Conservation (phyloP, 495 filamentous ascomycete species). For the Talaromyces trachyspermus region DNA sequence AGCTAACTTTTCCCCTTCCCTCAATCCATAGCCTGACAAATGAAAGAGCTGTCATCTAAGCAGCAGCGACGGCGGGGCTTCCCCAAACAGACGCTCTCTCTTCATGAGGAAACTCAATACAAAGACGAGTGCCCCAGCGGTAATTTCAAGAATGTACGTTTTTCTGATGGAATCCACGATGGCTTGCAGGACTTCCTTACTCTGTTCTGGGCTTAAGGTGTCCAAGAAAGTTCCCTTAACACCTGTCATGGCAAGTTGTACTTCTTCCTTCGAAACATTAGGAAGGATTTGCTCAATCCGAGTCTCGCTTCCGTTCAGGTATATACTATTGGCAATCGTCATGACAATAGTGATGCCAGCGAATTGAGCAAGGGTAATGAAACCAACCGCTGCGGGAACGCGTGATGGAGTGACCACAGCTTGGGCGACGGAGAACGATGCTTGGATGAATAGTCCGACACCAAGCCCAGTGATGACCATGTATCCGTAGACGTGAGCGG, state of each 20-base stretch:
- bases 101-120: constrained; percentile 46
- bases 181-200: constrained; percentile 35
- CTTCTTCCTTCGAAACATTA: not conserved
- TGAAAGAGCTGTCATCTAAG: too few relatives aligned
- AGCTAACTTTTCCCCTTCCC: too few relatives aligned
- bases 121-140: constrained; percentile 37
- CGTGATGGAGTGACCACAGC: constrained; percentile 25
- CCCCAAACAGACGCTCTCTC: constrained; percentile 1
- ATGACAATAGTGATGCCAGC: constrained; percentile 40
- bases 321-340: constrained; percentile 45
- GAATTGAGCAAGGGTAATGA: constrained; percentile 44
- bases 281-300: not conserved
- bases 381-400: constrained; percentile 29
- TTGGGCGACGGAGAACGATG: constrained; percentile 42
- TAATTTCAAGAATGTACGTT: constrained; percentile 43
- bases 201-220: constrained; percentile 4
- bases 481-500: constrained; percentile 44
- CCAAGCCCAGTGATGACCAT: constrained; percentile 42
- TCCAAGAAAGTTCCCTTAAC: not conserved
- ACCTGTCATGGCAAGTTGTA: too few relatives aligned
- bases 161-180: constrained; percentile 45
- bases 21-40: too few relatives aligned
- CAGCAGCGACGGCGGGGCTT: too few relatives aligned
- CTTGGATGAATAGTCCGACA: constrained; percentile 37
- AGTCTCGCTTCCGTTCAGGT: constrained; percentile 10